phyloP scores from a whole-genome alignment of 208 protist species.

The Leishmania tropica region DNA sequence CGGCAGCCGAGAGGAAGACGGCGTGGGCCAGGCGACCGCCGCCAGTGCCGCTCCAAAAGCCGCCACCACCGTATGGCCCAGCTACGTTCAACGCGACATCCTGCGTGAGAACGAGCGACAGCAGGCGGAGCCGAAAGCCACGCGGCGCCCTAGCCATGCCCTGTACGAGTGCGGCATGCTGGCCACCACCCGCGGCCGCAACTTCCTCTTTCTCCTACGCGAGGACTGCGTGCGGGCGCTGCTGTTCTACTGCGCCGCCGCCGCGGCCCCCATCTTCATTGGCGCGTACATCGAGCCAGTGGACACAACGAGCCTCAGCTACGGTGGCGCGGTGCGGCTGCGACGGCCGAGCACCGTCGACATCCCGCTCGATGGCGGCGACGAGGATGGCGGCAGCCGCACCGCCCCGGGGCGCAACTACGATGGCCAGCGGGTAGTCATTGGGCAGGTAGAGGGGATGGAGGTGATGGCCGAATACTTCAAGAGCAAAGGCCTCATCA shows the following conservation, averaged over 20 bases:
- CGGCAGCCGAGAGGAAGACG: not conserved
- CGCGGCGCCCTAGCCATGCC: conserved; percentile 34
- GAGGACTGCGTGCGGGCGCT: conserved; percentile 42
- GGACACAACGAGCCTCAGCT: conserved; percentile 47
- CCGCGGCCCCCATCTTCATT: conserved; percentile 48
- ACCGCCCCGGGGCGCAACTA: not conserved
- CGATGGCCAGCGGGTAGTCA: conserved; percentile 8
- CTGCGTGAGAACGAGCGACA: conserved; percentile 31
- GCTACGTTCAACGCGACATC: conserved; percentile 37
- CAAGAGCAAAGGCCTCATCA: conserved; percentile 38
- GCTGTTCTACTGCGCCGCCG: conserved; percentile 46
- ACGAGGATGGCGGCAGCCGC: not conserved
- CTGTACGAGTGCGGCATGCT: conserved; percentile 50
- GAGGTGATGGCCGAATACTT: conserved; percentile 40
- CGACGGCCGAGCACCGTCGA: conserved; percentile 10
- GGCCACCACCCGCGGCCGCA: conserved; percentile 41
- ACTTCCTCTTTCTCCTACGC: conserved; percentile 41
- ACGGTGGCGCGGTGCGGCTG: conserved; percentile 50
- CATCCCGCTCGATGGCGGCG: not conserved
- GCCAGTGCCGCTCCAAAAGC: not conserved
- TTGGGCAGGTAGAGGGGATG: conserved; percentile 23
- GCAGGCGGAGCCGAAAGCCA: conserved; percentile 29
- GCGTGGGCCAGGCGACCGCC: not conserved
- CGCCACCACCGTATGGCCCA: conserved; percentile 7
- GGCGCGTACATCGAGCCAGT: conserved; percentile 50